Conservation (phyloP, 306 rosid genomes). For the Mimosa pudica region DNA sequence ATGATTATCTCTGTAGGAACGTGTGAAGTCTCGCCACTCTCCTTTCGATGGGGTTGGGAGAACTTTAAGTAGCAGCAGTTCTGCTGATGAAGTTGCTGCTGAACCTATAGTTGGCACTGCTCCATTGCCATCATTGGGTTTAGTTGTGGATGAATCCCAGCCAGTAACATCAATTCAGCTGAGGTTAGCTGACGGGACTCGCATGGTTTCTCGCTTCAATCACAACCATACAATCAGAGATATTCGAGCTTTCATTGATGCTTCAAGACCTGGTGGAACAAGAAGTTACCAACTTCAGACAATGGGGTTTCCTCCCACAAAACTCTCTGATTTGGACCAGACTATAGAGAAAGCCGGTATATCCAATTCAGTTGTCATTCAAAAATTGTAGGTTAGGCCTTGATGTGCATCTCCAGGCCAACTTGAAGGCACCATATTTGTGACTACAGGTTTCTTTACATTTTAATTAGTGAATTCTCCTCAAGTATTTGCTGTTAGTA, state of each 20-base stretch:
- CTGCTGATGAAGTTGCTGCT: conserved; percentile 37
- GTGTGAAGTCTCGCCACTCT: conserved; percentile 48
- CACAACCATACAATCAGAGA: conserved; percentile 84
- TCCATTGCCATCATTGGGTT: conserved; percentile 64
- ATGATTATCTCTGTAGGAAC: conserved; percentile 58
- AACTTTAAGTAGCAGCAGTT: conserved; percentile 66
- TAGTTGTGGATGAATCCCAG: conserved; percentile 67
- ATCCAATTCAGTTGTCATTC: conserved; percentile 91
- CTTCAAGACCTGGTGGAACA: conserved; percentile 79
- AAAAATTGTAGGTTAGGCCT: conserved; percentile 41
- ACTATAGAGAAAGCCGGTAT: conserved; percentile 90
- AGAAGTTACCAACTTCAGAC: conserved; percentile 80
- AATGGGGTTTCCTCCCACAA: conserved; percentile 98
- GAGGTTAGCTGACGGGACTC: conserved; percentile 93
- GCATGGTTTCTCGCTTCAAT: conserved; percentile 93
- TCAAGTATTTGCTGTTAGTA: conserved; percentile 19
- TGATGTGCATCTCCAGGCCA: conserved; percentile 24
- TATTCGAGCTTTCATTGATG: conserved; percentile 77
- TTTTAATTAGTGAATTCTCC: conserved; percentile 17
- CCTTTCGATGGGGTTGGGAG: conserved; percentile 89
- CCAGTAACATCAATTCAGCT: conserved; percentile 90
- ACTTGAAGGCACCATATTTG: conserved; percentile 24
- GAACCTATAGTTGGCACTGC: conserved; percentile 46
- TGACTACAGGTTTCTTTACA: conserved; percentile 23
- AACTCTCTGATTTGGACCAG: conserved; percentile 79